phyloP scores from a whole-genome alignment of 2,329 filamentous ascomycete genomes.

The Penicillium brasilianum region DNA sequence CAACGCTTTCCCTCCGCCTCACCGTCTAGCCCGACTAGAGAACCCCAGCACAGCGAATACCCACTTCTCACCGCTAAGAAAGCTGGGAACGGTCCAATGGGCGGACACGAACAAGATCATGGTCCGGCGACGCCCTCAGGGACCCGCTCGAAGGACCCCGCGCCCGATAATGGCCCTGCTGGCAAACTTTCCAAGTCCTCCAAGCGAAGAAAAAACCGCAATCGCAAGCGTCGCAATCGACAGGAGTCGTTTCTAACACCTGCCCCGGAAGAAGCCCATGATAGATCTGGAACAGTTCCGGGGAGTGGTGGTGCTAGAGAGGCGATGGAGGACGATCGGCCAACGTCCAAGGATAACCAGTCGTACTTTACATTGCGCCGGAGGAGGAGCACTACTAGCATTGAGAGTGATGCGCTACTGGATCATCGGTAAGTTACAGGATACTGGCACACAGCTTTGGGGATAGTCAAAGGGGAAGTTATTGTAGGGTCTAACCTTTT shows the following conservation, averaged over 20 bases:
- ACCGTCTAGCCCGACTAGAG: constrained; percentile 20
- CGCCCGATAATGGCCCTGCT: constrained; percentile 25
- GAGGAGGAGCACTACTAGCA: constrained; percentile 79
- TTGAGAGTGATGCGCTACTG: constrained; percentile 85
- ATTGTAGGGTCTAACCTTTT: constrained; percentile 13
- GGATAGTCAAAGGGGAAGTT: background rate
- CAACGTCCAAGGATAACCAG: constrained; percentile 36
- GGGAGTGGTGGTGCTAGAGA: constrained; percentile 44
- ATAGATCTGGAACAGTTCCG: constrained; percentile 56
- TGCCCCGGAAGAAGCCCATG: constrained; percentile 61
- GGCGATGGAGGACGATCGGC: constrained; percentile 35
- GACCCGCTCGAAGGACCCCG: constrained; percentile 30
- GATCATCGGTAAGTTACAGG: constrained; percentile 72
- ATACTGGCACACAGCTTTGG: background rate
- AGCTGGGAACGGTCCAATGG: constrained; percentile 29
- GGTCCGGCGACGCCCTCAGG: constrained; percentile 24
- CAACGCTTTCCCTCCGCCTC: constrained; percentile 17
- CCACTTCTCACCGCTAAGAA: constrained; percentile 28
- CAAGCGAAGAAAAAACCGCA: constrained; percentile 69
- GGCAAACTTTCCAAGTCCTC: constrained; percentile 32
- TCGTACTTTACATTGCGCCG: constrained; percentile 61
- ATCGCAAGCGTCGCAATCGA: constrained; percentile 77
- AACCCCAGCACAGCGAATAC: constrained; percentile 24
- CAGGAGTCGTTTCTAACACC: constrained; percentile 75
- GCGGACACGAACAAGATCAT: constrained; percentile 19